Evolutionary conservation across 768 basidiomycete genomes (phyloP), one percentile per base, ranked within the genome.

Genomic region (Tulasnella sp.): DNA sequence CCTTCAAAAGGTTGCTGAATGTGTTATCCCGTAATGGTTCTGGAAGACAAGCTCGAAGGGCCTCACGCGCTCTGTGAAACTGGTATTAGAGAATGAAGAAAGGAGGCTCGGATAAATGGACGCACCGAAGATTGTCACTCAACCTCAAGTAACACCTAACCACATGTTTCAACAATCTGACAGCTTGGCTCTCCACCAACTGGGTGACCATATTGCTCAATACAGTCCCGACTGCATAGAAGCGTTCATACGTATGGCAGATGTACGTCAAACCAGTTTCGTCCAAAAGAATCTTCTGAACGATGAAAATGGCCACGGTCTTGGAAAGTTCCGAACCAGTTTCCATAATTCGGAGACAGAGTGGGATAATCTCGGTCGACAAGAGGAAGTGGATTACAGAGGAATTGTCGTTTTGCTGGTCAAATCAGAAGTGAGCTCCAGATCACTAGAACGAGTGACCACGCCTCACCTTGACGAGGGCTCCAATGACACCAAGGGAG

Each of bases 301-400:
- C 95, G 61, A 99, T 99, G 67, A 99, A 99, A 61, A 99, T 99
- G 37, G 95, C 95, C 39, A 99, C 95, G 0, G 95, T 99, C 69
- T 99, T 99, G 53, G 87, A 90, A 15, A 99, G 77, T 61, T 99
- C 95, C 3, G 92, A 95, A 37, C 95, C 95, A 3, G 95, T 96
- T 67, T 99, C 95, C 95, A 99, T 99, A 66, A 99, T 99, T 46
- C 95, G 83, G 45, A 99, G 78, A 64, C 95, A 99, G 57, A 99
- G 83, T 31, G 95, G 95, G 63, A 99, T 99, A 65, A 99, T 99
- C 72, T 99, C 95, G 48, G 95, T 99, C 3, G 92, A 95, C 39
- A 99, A 78, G 37, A 99, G 75, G 73, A 99, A 99, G 69, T 96
- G 93, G 66, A 99, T 98, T 58, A 99, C 95, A 50, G 93, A 84